Evolutionary conservation across 108 stramenopile genomes (phyloP).

Genomic region (Discostella pseudostelligera): DNA sequence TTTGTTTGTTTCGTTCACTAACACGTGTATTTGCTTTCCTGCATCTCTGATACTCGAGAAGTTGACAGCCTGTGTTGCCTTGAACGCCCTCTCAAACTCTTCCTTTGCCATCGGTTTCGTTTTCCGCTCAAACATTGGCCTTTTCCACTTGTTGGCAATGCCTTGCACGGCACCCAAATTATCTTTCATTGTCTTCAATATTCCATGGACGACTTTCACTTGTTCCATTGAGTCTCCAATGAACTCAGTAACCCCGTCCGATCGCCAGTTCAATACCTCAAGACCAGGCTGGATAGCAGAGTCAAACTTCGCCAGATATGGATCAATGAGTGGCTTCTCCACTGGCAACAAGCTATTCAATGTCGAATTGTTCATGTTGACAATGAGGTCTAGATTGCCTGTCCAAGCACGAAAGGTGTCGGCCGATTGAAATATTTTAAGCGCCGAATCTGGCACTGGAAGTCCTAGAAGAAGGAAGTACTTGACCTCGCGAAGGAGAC

Average conservation of each 20-base stretch:
- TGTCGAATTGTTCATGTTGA: constrained; percentile 83
- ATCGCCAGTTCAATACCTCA: constrained; percentile 75
- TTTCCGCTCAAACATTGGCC: constrained; percentile 77
- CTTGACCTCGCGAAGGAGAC: constrained; percentile 87
- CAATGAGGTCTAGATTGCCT: constrained; percentile 86
- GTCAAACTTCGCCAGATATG: constrained; percentile 81
- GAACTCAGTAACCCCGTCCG: constrained; percentile 64
- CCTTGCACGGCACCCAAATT: constrained; percentile 62
- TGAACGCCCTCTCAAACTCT: constrained; percentile 79
- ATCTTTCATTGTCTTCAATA: constrained; percentile 77
- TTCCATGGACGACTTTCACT: constrained; percentile 64
- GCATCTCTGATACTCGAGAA: constrained; percentile 74
- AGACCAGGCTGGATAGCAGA: constrained; percentile 62
- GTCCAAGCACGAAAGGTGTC: constrained; percentile 85
- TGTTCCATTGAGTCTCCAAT: constrained; percentile 69
- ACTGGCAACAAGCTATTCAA: constrained; percentile 79
- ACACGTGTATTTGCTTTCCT: constrained; percentile 73
- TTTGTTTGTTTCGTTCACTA: constrained; percentile 78
- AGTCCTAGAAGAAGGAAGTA: constrained; percentile 83
- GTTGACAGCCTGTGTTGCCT: constrained; percentile 41
- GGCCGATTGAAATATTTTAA: constrained; percentile 76
- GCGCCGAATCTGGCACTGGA: constrained; percentile 74
- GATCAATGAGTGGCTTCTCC: constrained; percentile 78
- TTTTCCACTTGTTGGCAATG: constrained; percentile 59
- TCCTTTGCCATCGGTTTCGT: constrained; percentile 79